Evolutionary conservation across 208 protist species (phyloP).

Genomic region (Acanthamoeba royreba): DNA sequence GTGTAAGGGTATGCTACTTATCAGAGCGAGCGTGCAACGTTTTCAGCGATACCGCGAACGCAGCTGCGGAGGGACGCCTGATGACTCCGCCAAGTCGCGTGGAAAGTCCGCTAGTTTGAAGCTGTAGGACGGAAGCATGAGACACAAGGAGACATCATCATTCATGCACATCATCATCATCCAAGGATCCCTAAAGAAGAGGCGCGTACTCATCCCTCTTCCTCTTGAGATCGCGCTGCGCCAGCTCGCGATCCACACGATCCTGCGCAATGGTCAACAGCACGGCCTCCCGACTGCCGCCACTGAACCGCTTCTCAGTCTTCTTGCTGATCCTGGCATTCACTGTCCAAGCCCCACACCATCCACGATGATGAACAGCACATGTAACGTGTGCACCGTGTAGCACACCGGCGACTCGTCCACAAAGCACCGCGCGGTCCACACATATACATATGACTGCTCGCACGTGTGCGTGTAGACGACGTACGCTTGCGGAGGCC

Average conservation of each 20-base stretch:
- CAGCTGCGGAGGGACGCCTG: background rate
- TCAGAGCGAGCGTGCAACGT: background rate
- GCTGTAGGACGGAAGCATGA: background rate
- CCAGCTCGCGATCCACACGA: background rate
- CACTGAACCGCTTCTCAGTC: background rate
- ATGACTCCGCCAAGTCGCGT: background rate
- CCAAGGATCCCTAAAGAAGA: too few relatives aligned
- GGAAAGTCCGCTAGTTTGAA: background rate
- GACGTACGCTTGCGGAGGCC: too few relatives aligned
- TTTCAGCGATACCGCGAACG: background rate
- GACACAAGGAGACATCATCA: too few relatives aligned
- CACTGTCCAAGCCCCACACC: background rate
- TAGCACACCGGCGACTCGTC: too few relatives aligned
- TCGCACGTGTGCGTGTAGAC: too few relatives aligned
- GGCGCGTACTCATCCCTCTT: background rate
- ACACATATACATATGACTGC: too few relatives aligned
- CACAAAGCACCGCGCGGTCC: too few relatives aligned
- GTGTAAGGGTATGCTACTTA: too few relatives aligned
- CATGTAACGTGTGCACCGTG: too few relatives aligned
- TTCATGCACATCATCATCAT: too few relatives aligned
- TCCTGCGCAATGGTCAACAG: background rate
- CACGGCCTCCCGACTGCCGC: background rate
- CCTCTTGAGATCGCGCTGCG: background rate
- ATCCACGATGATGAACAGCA: background rate
- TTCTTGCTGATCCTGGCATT: background rate